Base-by-base conservation (phyloP, 345 rosid species). In the Mangifera indica region DNA sequence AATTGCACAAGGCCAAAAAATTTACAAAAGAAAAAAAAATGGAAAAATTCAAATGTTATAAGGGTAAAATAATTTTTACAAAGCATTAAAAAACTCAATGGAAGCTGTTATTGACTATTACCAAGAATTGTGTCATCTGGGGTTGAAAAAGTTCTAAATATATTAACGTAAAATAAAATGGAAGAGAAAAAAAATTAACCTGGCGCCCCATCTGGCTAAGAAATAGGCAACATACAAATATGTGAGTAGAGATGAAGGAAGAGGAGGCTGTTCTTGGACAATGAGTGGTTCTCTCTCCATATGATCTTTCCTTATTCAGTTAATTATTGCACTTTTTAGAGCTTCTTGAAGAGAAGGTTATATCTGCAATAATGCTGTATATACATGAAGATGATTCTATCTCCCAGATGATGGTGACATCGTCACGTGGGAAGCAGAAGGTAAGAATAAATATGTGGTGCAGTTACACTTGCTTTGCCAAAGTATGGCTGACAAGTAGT, bases 181-280 rank as follows among this genome's bases (percentile, higher is more conserved):
- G 42, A 37, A 37, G 42, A 37, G 12, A n/a, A 60, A 67, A 46
- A 51, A 34, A 63, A 53, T 34, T 24, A 69, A 92, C 97, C 96
- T 93, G 73, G 93, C 86, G 26, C 89, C 87, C 94, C 97, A 93
- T 91, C 98, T 83, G n/a, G 98, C 91, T 54, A 93, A 82, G 84
- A 90, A 90, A 69, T 90, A 88, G 63, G 80, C 98, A 5, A 69
- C 54, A 76, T 90, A 93, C 37, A 93, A 78, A 67, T 66, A 84
- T 22, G 57, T 79, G 66, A 83, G 60, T 11, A 86, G 85, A 45
- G 64, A 51, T 12, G 77, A 42, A 2, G 72, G 79, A 48, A 46
- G 8, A 57, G 80, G 45, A 34, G 63, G 72, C 10, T 73, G 17
- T 34, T 58, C 63, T 22, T 48, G 75, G 48, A 54, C 76, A 60